Conservation (phyloP, 768 basidiomycete genomes). For the Coprinopsis strossmayeri region DNA sequence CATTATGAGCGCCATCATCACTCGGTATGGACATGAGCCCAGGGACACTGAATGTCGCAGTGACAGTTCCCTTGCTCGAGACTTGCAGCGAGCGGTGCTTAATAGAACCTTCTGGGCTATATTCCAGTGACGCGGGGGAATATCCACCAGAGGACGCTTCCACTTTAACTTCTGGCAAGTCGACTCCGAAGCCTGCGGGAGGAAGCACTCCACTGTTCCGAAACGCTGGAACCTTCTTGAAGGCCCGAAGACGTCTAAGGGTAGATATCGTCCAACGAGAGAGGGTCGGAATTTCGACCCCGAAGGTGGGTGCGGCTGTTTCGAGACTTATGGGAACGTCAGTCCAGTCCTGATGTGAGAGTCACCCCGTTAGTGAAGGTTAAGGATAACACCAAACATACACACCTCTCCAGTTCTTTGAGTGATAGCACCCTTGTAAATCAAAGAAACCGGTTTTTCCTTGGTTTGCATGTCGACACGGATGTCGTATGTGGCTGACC, state of each 20-base stretch:
- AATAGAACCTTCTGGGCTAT: neutral
- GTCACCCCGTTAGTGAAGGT: neutral
- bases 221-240: neutral
- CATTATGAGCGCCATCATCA: conserved; percentile 33
- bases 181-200: neutral
- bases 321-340: conserved; percentile 37
- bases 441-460: conserved; percentile 29
- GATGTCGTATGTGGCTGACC: conserved; percentile 27
- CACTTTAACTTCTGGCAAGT: neutral
- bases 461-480: conserved; percentile 33
- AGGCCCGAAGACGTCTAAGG: conserved; percentile 4
- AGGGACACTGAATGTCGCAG: conserved; percentile 34
- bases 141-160: neutral
- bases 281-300: conserved; percentile 28
- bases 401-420: conserved; percentile 37
- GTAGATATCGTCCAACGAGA: conserved; percentile 30
- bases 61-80: conserved; percentile 26
- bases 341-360: conserved; percentile 28
- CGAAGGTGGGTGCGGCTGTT: conserved; percentile 36
- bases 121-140: neutral
- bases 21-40: conserved; percentile 35
- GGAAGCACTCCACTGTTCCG: neutral
- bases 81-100: neutral
- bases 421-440: conserved; percentile 34
- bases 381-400: neutral